Evolutionary conservation across 371 early-diverging fungal genomes (phyloP).

Genomic region (Saksenaea vasiformis): DNA sequence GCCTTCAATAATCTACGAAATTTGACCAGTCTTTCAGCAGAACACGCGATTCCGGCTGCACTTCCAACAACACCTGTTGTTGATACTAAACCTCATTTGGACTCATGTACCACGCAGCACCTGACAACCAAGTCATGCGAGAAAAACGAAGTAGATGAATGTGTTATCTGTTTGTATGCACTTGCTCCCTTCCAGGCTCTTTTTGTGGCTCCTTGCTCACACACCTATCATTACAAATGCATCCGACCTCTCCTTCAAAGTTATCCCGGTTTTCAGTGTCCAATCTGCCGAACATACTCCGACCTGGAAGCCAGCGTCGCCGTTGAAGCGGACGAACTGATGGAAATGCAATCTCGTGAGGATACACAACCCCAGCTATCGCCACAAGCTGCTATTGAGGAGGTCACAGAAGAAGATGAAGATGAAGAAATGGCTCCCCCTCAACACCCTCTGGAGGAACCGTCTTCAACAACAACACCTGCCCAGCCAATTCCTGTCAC

Average conservation of each 20-base stretch:
- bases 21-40: conserved; percentile 16
- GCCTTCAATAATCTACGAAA: conserved; percentile 43
- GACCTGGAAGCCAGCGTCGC: conserved; percentile 89
- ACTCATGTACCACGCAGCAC: conserved; percentile 5
- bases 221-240: conserved; percentile 95
- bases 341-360: conserved; percentile 12
- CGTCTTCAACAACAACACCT: conserved; percentile 5
- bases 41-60: conserved; percentile 9
- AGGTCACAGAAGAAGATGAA: conserved; percentile 7
- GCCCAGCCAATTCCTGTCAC: conserved; percentile 1
- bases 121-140: conserved; percentile 7
- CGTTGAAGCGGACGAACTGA: conserved; percentile 35
- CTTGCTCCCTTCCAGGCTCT: conserved; percentile 92
- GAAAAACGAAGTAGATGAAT: conserved; percentile 65
- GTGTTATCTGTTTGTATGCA: conserved; percentile 94
- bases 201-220: conserved; percentile 93
- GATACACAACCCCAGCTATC: conserved; percentile 3
- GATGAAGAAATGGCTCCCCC: conserved; percentile 1
- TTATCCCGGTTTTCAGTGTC: conserved; percentile 88
- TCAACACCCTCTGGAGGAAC: conserved; percentile 7
- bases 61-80: conserved; percentile 1
- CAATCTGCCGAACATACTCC: conserved; percentile 94
- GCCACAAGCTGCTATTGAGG: background rate
- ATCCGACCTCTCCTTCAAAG: conserved; percentile 74
- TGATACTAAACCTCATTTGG: conserved; percentile 9